Evolutionary conservation across 2,329 filamentous ascomycete genomes (phyloP).

Genomic region (Calycina herbarum): DNA sequence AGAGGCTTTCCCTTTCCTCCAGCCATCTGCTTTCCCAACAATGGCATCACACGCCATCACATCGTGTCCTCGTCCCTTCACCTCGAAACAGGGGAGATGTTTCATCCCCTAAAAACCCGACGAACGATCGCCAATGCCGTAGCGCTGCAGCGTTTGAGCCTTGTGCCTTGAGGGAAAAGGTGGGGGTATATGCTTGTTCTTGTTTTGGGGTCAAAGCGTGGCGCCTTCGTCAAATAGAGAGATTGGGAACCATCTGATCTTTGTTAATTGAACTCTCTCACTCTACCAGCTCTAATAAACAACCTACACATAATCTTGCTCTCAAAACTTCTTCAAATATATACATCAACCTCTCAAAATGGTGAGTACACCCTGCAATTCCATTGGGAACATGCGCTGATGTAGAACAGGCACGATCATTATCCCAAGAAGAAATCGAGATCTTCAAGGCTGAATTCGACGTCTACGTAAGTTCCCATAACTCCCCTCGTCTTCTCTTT

Average conservation of each 20-base stretch:
- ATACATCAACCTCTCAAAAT: not conserved
- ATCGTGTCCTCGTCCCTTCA: not conserved
- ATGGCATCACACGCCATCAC: not conserved
- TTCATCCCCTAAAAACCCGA: not conserved
- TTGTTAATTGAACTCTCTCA: not conserved
- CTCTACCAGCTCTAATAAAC: not conserved
- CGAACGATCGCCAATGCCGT: not conserved
- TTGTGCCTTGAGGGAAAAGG: not conserved
- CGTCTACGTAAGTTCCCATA: slow-evolving; percentile 26
- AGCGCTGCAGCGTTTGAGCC: not conserved
- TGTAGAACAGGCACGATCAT: slow-evolving; percentile 2
- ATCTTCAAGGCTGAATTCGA: slow-evolving; percentile 32
- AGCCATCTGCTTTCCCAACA: not conserved
- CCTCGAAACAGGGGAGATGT: not conserved
- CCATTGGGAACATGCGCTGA: not conserved
- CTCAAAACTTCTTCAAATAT: not conserved
- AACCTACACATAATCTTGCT: too few relatives aligned
- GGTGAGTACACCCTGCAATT: not conserved
- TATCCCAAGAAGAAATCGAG: slow-evolving; percentile 28
- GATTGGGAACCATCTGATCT: not conserved
- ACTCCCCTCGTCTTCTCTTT: not conserved
- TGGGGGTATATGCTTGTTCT: not conserved
- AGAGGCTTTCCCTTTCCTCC: not conserved
- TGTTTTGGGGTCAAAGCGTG: not conserved
- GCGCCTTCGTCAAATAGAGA: not conserved